Conservation (phyloP, 1,139 yeast species). For the Candida sp. region DNA sequence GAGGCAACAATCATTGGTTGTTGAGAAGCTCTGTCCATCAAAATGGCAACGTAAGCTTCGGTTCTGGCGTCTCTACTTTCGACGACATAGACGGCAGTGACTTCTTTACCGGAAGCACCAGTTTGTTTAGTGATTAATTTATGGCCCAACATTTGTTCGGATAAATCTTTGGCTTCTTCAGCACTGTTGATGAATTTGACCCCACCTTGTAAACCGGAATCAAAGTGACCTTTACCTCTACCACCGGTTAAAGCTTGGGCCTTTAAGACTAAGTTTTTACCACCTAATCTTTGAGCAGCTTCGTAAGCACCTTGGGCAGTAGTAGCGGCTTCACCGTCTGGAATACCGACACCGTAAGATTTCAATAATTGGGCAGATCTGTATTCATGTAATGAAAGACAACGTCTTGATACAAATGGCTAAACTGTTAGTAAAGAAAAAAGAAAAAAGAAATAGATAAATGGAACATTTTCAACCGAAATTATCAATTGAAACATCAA, state of each 20-base stretch:
- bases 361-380: conserved; percentile 89
- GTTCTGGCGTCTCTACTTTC: conserved; percentile 92
- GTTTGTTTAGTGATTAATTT: conserved; percentile 97
- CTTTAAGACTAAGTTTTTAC: conserved; percentile 87
- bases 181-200: conserved; percentile 86
- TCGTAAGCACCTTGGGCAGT: conserved; percentile 86
- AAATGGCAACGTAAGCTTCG: conserved; percentile 93
- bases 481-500: too few relatives aligned
- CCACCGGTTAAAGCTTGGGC: conserved; percentile 99
- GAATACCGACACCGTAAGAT: conserved; percentile 85
- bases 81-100: conserved; percentile 93
- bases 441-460: too few relatives aligned
- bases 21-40: conserved; percentile 91
- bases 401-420: conserved; percentile 48
- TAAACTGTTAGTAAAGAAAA: conserved; percentile 10
- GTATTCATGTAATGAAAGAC: conserved; percentile 89
- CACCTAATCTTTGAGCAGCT: conserved; percentile 63
- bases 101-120: conserved; percentile 96
- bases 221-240: conserved; percentile 98
- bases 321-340: conserved; percentile 87
- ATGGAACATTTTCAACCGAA: too few relatives aligned
- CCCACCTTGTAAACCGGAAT: conserved; percentile 95
- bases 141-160: conserved; percentile 87
- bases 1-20: conserved; percentile 94
- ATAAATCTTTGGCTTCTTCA: conserved; percentile 83